Evolutionary conservation across 495 filamentous ascomycete species (phyloP).

Genomic region (Tuber umbilicatum): DNA sequence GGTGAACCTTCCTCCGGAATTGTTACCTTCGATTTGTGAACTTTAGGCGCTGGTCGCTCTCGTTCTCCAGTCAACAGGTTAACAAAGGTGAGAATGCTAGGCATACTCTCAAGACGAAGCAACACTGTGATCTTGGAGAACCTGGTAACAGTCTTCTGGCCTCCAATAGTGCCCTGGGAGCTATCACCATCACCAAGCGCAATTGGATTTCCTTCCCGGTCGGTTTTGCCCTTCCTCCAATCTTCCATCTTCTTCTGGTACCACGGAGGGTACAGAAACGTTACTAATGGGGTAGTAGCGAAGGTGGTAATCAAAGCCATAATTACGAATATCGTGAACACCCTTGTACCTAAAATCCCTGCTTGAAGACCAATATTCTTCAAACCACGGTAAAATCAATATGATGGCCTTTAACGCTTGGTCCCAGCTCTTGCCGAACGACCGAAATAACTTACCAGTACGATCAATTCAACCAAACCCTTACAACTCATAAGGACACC

Average conservation of each 20-base stretch:
- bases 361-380: slow-evolving; percentile 94
- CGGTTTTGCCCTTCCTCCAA: slow-evolving; percentile 88
- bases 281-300: slow-evolving; percentile 75
- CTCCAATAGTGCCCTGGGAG: slow-evolving; percentile 39
- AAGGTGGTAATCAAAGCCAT: slow-evolving; percentile 94
- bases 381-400: neutral
- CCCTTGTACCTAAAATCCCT: slow-evolving; percentile 73
- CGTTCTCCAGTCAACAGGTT: slow-evolving; percentile 60
- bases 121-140: slow-evolving; percentile 53
- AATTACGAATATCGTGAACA: slow-evolving; percentile 98
- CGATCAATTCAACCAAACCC: slow-evolving; percentile 90
- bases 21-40: slow-evolving; percentile 50
- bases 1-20: slow-evolving; percentile 33
- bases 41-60: slow-evolving; percentile 42
- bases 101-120: slow-evolving; percentile 83
- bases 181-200: slow-evolving; percentile 44
- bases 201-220: slow-evolving; percentile 73
- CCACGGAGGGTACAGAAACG: slow-evolving; percentile 72
- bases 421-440: neutral
- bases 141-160: slow-evolving; percentile 43
- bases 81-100: slow-evolving; percentile 77
- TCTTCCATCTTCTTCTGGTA: slow-evolving; percentile 85
- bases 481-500: slow-evolving; percentile 97
- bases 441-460: slow-evolving; percentile 58
- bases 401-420: neutral